Base-by-base conservation (phyloP, 768 basidiomycete genomes). In the Boletus reticuloceps region DNA sequence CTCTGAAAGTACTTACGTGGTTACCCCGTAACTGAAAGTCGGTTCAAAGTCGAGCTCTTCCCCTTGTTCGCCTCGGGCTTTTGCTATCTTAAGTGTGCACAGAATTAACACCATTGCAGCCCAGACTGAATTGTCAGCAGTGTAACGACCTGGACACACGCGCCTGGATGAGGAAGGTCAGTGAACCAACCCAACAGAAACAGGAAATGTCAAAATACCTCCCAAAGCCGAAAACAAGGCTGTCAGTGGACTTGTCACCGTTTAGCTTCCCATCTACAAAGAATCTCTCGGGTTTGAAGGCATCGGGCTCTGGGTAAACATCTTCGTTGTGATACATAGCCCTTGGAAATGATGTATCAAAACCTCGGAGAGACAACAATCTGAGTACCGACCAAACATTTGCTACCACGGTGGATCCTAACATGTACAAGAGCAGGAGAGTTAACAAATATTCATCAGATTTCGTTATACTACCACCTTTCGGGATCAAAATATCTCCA, bases 221-320 rank as follows among this genome's bases (percentile, higher is more conserved):
- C n/a, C 68, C 66, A 39, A 69, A 69, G 22, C 65, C 61, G 47
- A 58, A 68, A 42, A 25, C 39, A 16, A 55, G 20, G 13, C 43
- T 53, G n/a, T 56, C 37, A 3, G 25, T 25, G 10, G 41, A 22
- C 27, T 45, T 47, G 25, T 50, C 43, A 10, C 46, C 47, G 1
- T 29, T 38, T 32, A 56, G 49, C 32, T 19, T 50, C 3, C 63
- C 70, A 13, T 56, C 51, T 22, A 48, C 42, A 11, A 72, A 40
- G 51, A 65, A 74, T 13, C 73, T 61, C 51, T 73, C 72, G 8
- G 70, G 73, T 37, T 63, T 65, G 60, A 75, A 72, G 10, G 38
- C 49, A 8, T 65, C 44, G 4, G 66, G 60, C 14, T 68, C 60
- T 5, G 66, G 53, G 38, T 56, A 65, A 7, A 29, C 31, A 6